A percentile compares a stretch with the other conserved stretches of the same genome.
Evolutionary conservation across 2,329 filamentous ascomycete species (phyloP).

Genomic region (Aaosphaeria pasadenensis): DNA sequence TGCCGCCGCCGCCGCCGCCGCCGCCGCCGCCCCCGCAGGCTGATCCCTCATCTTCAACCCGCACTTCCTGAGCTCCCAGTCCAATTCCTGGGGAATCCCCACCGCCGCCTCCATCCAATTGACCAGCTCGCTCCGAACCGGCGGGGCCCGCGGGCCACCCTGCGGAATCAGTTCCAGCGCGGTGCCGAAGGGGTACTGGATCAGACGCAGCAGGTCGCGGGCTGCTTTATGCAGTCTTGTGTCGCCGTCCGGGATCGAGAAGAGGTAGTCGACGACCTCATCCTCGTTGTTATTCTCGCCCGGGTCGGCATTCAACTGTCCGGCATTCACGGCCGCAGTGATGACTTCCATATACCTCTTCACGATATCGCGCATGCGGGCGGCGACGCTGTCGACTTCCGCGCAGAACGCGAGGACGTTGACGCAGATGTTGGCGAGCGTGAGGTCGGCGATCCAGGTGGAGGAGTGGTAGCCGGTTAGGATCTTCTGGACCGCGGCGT

Average conservation of each 20-base stretch:
- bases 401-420: conserved; percentile 7
- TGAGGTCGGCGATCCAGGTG: conserved; percentile 5
- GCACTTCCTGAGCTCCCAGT: conserved; percentile 5
- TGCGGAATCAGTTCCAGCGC: neutral
- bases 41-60: neutral
- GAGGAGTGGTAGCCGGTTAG: conserved; percentile 2
- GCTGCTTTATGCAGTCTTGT: conserved; percentile 10
- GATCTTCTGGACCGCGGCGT: conserved; percentile 11
- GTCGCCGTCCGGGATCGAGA: conserved; percentile 5
- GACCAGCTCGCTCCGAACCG: neutral
- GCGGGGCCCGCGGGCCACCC: neutral
- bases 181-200: conserved; percentile 10
- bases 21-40: neutral
- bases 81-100: conserved; percentile 3
- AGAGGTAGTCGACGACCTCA: conserved; percentile 7
- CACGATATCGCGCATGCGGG: neutral
- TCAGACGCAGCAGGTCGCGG: conserved; percentile 8
- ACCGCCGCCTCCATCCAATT: conserved; percentile 4
- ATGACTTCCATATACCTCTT: conserved; percentile 4
- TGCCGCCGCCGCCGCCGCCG: neutral
- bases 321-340: neutral
- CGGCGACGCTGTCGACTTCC: conserved; percentile 2
- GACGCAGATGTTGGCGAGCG: conserved; percentile 4
- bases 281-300: neutral
- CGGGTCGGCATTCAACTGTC: neutral